Evolutionary conservation across 768 basidiomycete genomes (phyloP), one percentile per base, ranked within the genome.

Genomic region (Phaffia australis): DNA sequence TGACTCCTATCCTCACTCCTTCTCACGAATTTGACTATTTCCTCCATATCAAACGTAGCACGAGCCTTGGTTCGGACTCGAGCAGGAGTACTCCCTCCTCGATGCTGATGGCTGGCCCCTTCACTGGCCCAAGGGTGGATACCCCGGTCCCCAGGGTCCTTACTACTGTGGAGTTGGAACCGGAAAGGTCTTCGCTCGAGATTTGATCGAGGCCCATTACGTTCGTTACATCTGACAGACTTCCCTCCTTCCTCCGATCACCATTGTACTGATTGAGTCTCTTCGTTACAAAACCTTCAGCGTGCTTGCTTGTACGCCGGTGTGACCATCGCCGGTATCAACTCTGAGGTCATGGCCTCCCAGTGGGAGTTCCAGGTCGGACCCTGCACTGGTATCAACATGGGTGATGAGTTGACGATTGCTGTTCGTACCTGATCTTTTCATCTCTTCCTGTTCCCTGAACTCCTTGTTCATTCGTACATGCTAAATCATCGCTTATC

Each of bases 351-450:
- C 69, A 98, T 98, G 94, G 94, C 95, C 19, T 86, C 93, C 64
- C 95, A 99, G 78, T 99, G 95, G 95, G 95, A 99, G 80, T 99
- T 94, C 87, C 95, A 99, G 79, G 91, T 99, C 72, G 94, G 95
- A 62, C 95, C 95, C 35, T 98, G 94, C 74, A 87, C 89, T 76
- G 95, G 95, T 63, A 97, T 98, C 77, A 81, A 87, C 68, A 94
- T 98, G 91, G 95, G 95, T 72, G 95, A 99, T 78, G 94, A 99
- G 79, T 86, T 99, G 32, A 59, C 35, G 35, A 42, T 42, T 42
- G 35, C 21, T 46, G 23, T 62, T 51, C 3, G 19, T 15, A 21
- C 50, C 5, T 49, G 60, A 52, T 25, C 42, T 60, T 19, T 23
- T 9, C 3, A 35, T 62, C 35, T 62, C 19, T 23, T 29, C 3